Percentiles rank a stretch among this genome's conserved stretches.
phyloP scores from a whole-genome alignment of 495 filamentous ascomycete species.

The Annulohypoxylon maeteangense region DNA sequence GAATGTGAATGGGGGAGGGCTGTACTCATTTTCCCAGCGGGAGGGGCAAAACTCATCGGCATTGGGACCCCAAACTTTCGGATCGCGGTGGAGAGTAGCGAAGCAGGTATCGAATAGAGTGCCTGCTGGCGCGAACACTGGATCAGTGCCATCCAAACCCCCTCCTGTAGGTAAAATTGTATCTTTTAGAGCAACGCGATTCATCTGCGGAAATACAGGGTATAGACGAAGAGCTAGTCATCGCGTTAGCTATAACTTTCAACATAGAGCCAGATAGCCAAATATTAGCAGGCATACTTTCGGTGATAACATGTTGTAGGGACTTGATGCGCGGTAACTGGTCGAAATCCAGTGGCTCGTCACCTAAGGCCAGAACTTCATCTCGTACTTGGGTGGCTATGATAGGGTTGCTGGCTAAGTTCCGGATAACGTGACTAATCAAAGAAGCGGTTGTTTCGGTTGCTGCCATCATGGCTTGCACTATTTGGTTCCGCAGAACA shows the following conservation, averaged over 20 bases:
- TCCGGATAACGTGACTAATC: slow-evolving; percentile 37
- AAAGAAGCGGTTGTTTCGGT: slow-evolving; percentile 37
- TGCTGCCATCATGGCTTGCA: slow-evolving; percentile 29
- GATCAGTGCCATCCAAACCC: slow-evolving; percentile 46
- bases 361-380: slow-evolving; percentile 24
- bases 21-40: slow-evolving; percentile 63
- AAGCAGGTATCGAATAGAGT: slow-evolving; percentile 48
- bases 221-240: slow-evolving; percentile 49
- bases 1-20: slow-evolving; percentile 18
- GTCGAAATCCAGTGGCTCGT: slow-evolving; percentile 53
- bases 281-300: slow-evolving; percentile 48
- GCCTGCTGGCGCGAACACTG: slow-evolving; percentile 51
- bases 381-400: slow-evolving; percentile 29
- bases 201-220: slow-evolving; percentile 49
- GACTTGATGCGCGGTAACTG: not conserved
- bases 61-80: slow-evolving; percentile 57
- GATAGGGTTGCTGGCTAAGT: slow-evolving; percentile 29
- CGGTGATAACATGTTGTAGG: slow-evolving; percentile 6
- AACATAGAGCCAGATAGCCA: not conserved
- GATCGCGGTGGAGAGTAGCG: slow-evolving; percentile 58
- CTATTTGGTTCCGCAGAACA: slow-evolving; percentile 1
- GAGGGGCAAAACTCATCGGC: slow-evolving; percentile 66
- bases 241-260: not conserved
- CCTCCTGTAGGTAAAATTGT: slow-evolving; percentile 54
- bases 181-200: slow-evolving; percentile 49